Base-by-base conservation (phyloP, 805 yeast species). In the Kluyveromyces dobzhanskii region DNA sequence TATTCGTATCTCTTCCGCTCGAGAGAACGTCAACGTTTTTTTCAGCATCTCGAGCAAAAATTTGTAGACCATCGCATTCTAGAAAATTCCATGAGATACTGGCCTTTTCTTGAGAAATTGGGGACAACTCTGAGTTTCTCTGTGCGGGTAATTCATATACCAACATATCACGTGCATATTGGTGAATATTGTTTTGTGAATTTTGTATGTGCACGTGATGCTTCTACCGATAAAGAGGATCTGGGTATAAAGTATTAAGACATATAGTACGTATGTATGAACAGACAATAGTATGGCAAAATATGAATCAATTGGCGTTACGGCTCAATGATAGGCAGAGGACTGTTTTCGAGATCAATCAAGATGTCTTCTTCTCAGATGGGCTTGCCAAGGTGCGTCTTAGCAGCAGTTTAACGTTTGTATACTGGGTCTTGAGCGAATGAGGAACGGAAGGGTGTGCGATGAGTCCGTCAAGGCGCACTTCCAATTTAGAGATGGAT, bases 401-500 rank as follows among this genome's bases (percentile, higher is more conserved):
- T 5, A 35, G 17, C n/a, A 26, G 26, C 13, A 26, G 25, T 17
- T 27, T 35, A 4, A 25, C 17, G 11, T 17, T 26, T 6, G 38
- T 18, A 25, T 26, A 35, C 6, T 35, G 38, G 21, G 32, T 26
- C 30, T 35, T 35, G 25, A 35, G 13, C 4, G 50, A 48, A 10
- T 73, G 71, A 13, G 82, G 80, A 14, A 76, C 64, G n/a, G 65
- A 50, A 31, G 80, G 73, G 40, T 75, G 72, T 30, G 68, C 56
- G 30, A 77, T 62, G 13, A 77, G 41, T 14, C 80, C 76, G 56
- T 80, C 83, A 36, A 74, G 48, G 48, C 80, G 68, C 35, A 82
- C 78, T 60, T 84, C 94, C 66, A 80, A 66, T 38, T 70, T 66
- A 64, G 81, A 77, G 56, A 85, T 67, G 24, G 76, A 78, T 45